Conservation (phyloP, 2,329 filamentous ascomycete species). For the Trichoderma atroviride region DNA sequence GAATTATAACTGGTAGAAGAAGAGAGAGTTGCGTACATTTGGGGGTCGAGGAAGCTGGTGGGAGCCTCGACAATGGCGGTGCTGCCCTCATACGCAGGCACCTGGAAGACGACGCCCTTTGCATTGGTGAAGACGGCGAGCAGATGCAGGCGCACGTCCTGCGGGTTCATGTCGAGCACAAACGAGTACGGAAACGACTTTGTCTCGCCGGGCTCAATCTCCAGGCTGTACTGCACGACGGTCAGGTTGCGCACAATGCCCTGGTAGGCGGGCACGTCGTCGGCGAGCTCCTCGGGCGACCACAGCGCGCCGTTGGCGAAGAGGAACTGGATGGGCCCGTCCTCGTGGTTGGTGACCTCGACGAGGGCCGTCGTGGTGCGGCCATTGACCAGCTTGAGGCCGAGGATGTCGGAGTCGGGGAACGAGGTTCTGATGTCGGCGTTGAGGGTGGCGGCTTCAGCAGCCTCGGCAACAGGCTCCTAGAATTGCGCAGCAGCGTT, state of each 20-base stretch:
- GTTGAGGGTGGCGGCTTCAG: constrained; percentile 47
- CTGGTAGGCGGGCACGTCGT: constrained; percentile 47
- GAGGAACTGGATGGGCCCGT: constrained; percentile 70
- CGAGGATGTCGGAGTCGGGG: constrained; percentile 80
- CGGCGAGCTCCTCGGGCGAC: constrained; percentile 55
- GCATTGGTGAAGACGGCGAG: constrained; percentile 71
- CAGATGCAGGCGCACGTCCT: constrained; percentile 80
- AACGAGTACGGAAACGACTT: constrained; percentile 81
- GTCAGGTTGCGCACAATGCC: constrained; percentile 84
- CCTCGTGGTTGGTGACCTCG: constrained; percentile 83
- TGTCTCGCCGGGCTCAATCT: constrained; percentile 74
- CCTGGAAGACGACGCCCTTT: constrained; percentile 71
- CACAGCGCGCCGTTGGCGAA: constrained; percentile 77
- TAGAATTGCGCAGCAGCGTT: background rate
- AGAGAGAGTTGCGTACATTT: constrained; percentile 70
- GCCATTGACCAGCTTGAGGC: constrained; percentile 94
- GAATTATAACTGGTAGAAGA: background rate
- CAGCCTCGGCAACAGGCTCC: background rate
- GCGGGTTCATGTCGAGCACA: constrained; percentile 87
- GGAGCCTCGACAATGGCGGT: constrained; percentile 88
- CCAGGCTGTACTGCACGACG: constrained; percentile 69
- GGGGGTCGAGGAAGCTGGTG: constrained; percentile 88
- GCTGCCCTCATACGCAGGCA: constrained; percentile 78
- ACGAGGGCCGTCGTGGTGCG: constrained; percentile 80
- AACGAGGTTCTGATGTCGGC: constrained; percentile 67